Evolutionary conservation across 768 basidiomycete species (phyloP), one percentile per base, ranked within the genome.

Genomic region (Austroboletus eburneus): DNA sequence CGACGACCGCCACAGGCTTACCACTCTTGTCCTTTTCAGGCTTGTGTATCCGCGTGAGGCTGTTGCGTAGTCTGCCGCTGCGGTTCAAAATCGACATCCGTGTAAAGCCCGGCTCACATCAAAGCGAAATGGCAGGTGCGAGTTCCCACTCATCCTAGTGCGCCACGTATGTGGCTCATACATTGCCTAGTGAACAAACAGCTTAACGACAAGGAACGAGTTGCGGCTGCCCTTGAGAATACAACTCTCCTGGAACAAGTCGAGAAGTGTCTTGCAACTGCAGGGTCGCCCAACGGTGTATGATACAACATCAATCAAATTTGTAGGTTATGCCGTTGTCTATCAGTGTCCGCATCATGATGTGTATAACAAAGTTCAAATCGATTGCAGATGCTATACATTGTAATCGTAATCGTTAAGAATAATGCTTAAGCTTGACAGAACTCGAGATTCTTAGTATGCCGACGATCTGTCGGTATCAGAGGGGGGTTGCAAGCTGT

Each of bases 161-260:
- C 12, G n/a, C 9, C 9, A 18, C n/a, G 22, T 46, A 27, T 7
- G 4, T n/a, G 20, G 16, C 23, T 39, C 21, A 13, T 3, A 9
- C 42, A 32, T 7, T 12, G 7, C 21, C 39, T 53, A 95, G 96
- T 99, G 10, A 99, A 98, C 69, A 97, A 97, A 65, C 96, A 99
- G 60, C 75, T 99, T 27, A 99, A 99, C 58, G 96, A 99, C 71
- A 99, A 99, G 68, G 96, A 99, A 68, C 78, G 96, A 33, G 96
- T 98, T 2, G 93, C 93, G 21, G 96, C 96, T 10, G 96, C 96
- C 2, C 74, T 98, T 39, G 96, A 99, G 67, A 98, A 98, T 67
- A 77, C 81, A 3, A 78, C 85, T 23, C 76, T 99, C 5, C 63
- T 97, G 2, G 85, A 87, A 45, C 90, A 91, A 0, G 81, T 99